phyloP scores from a whole-genome alignment of 345 rosid species.

The Citrus cavaleriei region DNA sequence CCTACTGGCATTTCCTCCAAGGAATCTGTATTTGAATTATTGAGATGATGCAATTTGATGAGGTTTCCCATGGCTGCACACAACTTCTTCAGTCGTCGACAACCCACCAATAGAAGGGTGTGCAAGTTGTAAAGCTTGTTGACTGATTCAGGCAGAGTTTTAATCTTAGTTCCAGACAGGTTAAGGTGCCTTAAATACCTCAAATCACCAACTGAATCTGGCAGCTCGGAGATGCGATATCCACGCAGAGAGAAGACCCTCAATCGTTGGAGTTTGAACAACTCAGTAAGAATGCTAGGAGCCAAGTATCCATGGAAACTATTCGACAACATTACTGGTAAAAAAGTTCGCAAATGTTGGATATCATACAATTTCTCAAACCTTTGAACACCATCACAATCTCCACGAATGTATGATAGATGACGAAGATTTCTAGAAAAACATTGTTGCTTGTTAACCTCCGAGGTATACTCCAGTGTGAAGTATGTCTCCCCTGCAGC shows the following conservation, averaged over 20 bases:
- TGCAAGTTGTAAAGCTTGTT: constrained; percentile 1
- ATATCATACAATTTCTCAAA: too few species aligned
- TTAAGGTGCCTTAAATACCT: constrained; percentile 6
- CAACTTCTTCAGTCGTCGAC: neutral
- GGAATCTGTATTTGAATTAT: neutral
- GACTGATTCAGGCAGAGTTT: neutral
- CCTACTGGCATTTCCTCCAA: neutral
- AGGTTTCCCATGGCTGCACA: neutral
- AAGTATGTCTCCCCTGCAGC: too few species aligned
- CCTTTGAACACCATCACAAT: too few species aligned
- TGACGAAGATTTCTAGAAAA: too few species aligned
- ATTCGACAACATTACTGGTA: too few species aligned
- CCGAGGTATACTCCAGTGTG: too few species aligned
- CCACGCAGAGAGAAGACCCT: constrained; percentile 10
- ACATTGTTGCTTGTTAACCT: too few species aligned
- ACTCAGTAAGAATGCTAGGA: too few species aligned
- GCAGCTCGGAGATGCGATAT: neutral
- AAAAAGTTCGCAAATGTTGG: too few species aligned
- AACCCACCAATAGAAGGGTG: neutral
- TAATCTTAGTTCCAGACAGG: neutral
- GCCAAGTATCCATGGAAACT: too few species aligned
- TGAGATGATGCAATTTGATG: neutral
- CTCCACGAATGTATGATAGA: too few species aligned
- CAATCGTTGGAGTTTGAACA: neutral
- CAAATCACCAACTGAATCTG: neutral